Percentiles rank a stretch among this genome's conserved stretches.
phyloP scores from a whole-genome alignment of 495 filamentous ascomycete species.

The Neurospora intermedia region DNA sequence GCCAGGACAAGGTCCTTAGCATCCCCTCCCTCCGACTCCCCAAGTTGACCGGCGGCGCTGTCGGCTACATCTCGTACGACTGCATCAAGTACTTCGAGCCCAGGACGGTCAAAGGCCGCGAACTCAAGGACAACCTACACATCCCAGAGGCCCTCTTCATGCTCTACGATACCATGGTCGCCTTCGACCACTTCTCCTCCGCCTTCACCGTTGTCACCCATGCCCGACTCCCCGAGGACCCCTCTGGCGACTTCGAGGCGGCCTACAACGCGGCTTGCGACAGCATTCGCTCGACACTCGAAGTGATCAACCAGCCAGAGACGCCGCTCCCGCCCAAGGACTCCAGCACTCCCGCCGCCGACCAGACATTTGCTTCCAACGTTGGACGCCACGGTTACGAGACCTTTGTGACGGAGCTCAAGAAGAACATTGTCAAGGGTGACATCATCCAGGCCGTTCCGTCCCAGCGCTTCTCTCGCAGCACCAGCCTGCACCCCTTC shows the following conservation, averaged over 20 bases:
- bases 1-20: conserved; percentile 61
- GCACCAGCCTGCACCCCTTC: conserved; percentile 86
- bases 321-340: conserved; percentile 67
- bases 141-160: conserved; percentile 95
- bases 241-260: conserved; percentile 26
- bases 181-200: conserved; percentile 91
- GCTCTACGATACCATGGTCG: conserved; percentile 91
- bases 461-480: conserved; percentile 81
- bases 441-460: conserved; percentile 98
- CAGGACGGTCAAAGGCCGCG: conserved; percentile 56
- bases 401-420: conserved; percentile 65
- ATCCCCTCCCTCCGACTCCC: conserved; percentile 74
- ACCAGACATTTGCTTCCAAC: conserved; percentile 71
- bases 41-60: conserved; percentile 77
- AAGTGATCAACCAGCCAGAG: conserved; percentile 57
- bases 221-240: conserved; percentile 48
- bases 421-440: conserved; percentile 77
- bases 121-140: conserved; percentile 75
- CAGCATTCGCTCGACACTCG: conserved; percentile 54
- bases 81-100: conserved; percentile 97
- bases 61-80: conserved; percentile 96
- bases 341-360: conserved; percentile 57
- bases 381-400: conserved; percentile 85
- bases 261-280: conserved; percentile 56
- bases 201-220: conserved; percentile 89